phyloP scores from a whole-genome alignment of 1,139 yeast genomes.

The Geotrichum carabidarum region DNA sequence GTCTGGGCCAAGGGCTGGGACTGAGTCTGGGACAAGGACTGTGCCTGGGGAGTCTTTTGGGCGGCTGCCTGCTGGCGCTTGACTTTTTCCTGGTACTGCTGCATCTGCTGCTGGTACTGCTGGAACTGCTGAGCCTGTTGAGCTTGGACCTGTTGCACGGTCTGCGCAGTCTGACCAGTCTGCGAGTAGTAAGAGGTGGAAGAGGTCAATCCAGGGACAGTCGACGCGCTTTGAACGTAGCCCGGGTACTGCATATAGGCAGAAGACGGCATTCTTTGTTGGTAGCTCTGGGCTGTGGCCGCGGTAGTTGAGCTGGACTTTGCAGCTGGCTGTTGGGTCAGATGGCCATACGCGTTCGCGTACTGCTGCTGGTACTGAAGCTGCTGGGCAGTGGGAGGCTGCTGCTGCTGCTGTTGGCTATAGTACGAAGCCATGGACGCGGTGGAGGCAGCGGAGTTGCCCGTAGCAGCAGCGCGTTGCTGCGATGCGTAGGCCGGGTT shows the following conservation, averaged over 20 bases:
- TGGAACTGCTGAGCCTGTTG: background rate
- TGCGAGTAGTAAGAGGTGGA: background rate
- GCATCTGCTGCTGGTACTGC: conserved; percentile 6
- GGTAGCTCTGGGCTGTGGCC: background rate
- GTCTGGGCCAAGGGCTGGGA: conserved; percentile 6
- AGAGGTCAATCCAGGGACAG: background rate
- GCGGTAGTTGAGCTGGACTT: background rate
- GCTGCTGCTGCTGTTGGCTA: background rate
- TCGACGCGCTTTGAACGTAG: background rate
- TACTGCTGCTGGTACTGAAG: conserved; percentile 1
- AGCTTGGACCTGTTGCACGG: background rate
- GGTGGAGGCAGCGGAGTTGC: background rate
- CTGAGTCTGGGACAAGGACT: background rate
- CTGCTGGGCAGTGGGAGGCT: conserved; percentile 3
- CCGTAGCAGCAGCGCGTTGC: background rate
- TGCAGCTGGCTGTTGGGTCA: background rate
- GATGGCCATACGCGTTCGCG: conserved; percentile 1
- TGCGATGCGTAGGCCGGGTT: background rate
- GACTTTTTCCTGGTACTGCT: background rate
- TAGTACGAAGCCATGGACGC: background rate
- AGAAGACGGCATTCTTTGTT: background rate
- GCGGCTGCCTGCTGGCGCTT: background rate
- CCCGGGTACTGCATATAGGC: conserved; percentile 1
- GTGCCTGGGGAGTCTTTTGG: background rate
- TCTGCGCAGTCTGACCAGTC: background rate